Evolutionary conservation across 1,284 basidiomycete species (phyloP), one percentile per base, ranked within the genome.

Genomic region (Rhizoctonia solani): DNA sequence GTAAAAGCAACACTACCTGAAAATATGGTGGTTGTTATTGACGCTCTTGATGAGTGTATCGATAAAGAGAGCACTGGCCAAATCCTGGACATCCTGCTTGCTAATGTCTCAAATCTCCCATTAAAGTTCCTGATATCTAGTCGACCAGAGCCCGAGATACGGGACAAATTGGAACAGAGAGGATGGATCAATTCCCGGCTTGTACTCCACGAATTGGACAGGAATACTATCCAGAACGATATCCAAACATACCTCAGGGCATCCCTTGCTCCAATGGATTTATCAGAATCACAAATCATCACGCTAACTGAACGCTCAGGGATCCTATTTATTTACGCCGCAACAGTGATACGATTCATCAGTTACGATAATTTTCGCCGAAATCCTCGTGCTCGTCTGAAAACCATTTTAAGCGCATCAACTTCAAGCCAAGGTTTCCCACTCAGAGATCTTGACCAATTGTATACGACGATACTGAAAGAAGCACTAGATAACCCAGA

Each of bases 1-100:
- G 39, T 56, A 1, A 11, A 23, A 16, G 1, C 5, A 21, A 56
- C 54, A 4, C 19, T 56, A 25, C 54, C 54, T n/a, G 16, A 23
- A 1, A 25, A 16, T 39, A 16, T 56, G 4, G 54, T 56, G 9
- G 41, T 56, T 14, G 39, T 56, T 4, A 44, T 56, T 9, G 54
- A 56, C 44, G 54, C 54, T 4, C 39, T 56, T 1, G 54, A 56
- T 29, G 54, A 56, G 19, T 56, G 37, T 25, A 16, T 6, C n/a
- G 14, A 44, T 16, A 44, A 44, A 16, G 16, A 44, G 14, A 4
- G 14, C 5, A 16, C 14, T 4, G 41, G 14, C 5, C 41, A 5
- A 16, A 44, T 44, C 4, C 5, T 44, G 14, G 41, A 44, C 16
- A 21, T 16, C 41, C 41, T 44, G 4, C 41, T 44, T 4, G 19